phyloP scores from a whole-genome alignment of 352 stramenopile genomes.

The Phytopythium montanum region DNA sequence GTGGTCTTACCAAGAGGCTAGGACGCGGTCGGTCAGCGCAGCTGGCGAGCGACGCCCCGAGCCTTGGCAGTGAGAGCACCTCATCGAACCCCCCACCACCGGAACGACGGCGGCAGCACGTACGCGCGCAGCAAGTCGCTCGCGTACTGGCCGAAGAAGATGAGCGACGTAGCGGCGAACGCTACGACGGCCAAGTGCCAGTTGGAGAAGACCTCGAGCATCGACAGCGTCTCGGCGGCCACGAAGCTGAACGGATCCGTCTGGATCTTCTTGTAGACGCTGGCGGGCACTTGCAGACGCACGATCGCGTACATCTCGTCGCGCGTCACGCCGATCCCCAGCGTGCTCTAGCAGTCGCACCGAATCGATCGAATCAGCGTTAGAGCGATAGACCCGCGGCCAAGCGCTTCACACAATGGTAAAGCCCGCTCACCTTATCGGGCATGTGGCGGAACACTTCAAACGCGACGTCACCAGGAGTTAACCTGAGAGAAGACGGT shows the following conservation, averaged over 20 bases:
- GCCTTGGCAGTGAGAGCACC: not conserved
- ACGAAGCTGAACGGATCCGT: constrained; percentile 87
- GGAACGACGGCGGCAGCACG: constrained; percentile 60
- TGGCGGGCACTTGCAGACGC: constrained; percentile 52
- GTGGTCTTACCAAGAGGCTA: not conserved
- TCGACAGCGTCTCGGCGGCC: constrained; percentile 78
- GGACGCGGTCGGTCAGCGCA: not conserved
- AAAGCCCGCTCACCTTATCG: constrained; percentile 59
- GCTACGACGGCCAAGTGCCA: constrained; percentile 71
- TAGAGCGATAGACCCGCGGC: not conserved
- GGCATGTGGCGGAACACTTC: constrained; percentile 86
- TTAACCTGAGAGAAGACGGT: constrained; percentile 30
- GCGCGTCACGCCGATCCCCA: constrained; percentile 59
- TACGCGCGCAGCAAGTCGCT: constrained; percentile 65
- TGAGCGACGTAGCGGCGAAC: constrained; percentile 80
- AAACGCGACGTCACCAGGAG: constrained; percentile 56
- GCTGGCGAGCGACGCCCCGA: not conserved
- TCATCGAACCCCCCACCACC: constrained; percentile 32
- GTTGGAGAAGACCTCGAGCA: constrained; percentile 78
- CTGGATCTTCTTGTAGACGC: constrained; percentile 80
- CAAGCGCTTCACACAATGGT: not conserved
- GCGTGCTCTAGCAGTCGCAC: constrained; percentile 21
- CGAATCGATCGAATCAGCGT: not conserved
- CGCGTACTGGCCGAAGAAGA: constrained; percentile 81
- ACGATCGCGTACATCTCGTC: constrained; percentile 54